Evolutionary conservation across 768 basidiomycete species (phyloP), one percentile per base, ranked within the genome.

Genomic region (Tubosaeta brunneosetosa): DNA sequence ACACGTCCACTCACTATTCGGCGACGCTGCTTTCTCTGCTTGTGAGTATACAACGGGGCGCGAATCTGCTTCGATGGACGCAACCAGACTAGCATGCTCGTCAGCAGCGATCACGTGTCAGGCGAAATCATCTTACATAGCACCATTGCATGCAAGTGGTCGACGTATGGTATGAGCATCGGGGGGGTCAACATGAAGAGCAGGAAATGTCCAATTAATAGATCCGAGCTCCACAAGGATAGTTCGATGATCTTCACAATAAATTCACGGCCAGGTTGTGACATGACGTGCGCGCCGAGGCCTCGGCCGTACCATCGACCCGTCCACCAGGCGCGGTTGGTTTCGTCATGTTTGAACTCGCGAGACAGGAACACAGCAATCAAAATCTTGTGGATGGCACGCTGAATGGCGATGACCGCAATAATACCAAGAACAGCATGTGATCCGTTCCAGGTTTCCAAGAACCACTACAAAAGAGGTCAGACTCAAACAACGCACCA

Each of bases 311-410:
- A 95, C 97, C 97, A 97, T 66, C 85, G 78, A 44, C 94, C 94
- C 31, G 94, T 95, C 97, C 97, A 99, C 95, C 95, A 99, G 7
- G 94, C 94, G 26, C 92, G 80, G 73, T 98, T 98, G 33, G 92
- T 94, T 72, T 98, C 94, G 67, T 99, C 97, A 67, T 98, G 94
- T 75, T 99, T 99, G 81, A 97, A 97, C 71, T 99, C 97, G 57
- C 97, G 88, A 37, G 94, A 88, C 34, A 98, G 75, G 82, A 94
- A 93, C 55, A 95, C 87, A 0, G 94, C 78, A 64, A 99, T 98
- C 51, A 97, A 75, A 53, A 93, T 78, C 78, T 98, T 98, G 81
- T 94, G 86, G 55, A 97, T 73, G 16, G 89, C 89, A 47, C 97
- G 84, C 66, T 98, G 94, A 51, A 98, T 90, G 51, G 85, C 82